Percentiles rank a stretch among this genome's conserved stretches.
Conservation (phyloP, 2,329 filamentous ascomycete genomes). For the Talaromyces rugulosus region DNA sequence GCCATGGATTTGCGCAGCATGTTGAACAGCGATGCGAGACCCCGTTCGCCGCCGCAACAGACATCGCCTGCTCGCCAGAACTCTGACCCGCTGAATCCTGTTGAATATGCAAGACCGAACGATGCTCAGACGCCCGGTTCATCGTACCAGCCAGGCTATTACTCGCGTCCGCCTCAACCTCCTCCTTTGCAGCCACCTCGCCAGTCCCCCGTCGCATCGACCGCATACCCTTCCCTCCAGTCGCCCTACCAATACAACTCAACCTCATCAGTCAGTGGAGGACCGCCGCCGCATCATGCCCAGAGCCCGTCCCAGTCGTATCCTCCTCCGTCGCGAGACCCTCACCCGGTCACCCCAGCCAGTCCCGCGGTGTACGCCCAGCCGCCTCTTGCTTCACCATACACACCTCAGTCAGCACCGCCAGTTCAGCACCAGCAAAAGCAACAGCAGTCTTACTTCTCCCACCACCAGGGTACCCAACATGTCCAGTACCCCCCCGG, state of each 20-base stretch:
- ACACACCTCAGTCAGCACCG: constrained; percentile 35
- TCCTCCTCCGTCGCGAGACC: constrained; percentile 31
- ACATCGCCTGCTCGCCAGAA: constrained; percentile 25
- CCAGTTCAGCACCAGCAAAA: constrained; percentile 20
- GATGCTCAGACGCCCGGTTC: constrained; percentile 17
- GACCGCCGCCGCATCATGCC: constrained; percentile 26
- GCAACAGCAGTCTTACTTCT: constrained; percentile 34
- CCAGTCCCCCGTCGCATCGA: constrained; percentile 40
- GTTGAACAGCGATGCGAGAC: constrained; percentile 44
- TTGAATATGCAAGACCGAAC: constrained; percentile 15
- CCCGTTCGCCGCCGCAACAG: constrained; percentile 20
- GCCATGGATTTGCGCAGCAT: constrained; percentile 52
- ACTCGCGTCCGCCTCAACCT: constrained; percentile 34
- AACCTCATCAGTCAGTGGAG: constrained; percentile 26
- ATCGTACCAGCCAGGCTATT: constrained; percentile 24
- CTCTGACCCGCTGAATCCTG: constrained; percentile 23
- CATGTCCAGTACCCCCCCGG: constrained; percentile 37
- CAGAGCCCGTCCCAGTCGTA: constrained; percentile 31
- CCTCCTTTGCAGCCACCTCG: constrained; percentile 42
- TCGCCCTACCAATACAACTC: constrained; percentile 40
- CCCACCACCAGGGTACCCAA: constrained; percentile 34
- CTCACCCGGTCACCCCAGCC: constrained; percentile 22
- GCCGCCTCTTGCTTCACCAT: constrained; percentile 33
- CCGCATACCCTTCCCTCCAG: constrained; percentile 35
- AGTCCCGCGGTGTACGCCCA: constrained; percentile 24